Conservation (phyloP, 306 rosid genomes). For the Hippophae tibetana region DNA sequence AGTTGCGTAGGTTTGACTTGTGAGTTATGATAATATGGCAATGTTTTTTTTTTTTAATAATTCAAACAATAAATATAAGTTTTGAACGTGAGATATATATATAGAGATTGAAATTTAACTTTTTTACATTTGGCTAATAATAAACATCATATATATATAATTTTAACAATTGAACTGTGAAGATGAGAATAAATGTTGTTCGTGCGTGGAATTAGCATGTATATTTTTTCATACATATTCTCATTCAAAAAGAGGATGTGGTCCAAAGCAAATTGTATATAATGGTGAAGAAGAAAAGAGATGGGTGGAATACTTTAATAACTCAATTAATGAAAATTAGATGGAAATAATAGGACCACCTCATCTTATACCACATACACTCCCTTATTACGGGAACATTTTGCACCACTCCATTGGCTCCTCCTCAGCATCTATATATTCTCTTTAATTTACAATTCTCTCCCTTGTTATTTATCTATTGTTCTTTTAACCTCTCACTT, state of each 20-base stretch:
- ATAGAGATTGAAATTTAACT: no score
- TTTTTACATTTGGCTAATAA: no score
- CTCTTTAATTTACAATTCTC: not conserved
- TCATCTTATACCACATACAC: constrained; percentile 40
- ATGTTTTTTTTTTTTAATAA: no score
- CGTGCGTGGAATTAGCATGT: no score
- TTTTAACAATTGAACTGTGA: no score
- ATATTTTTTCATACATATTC: constrained; percentile 1
- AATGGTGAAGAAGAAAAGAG: not conserved
- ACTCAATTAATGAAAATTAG: constrained; percentile 58
- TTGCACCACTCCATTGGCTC: constrained; percentile 18
- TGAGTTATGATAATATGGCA: no score
- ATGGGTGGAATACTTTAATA: constrained; percentile 59
- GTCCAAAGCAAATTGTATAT: constrained; percentile 14
- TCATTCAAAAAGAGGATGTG: constrained; percentile 2
- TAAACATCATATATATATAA: no score
- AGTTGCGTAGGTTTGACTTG: no score
- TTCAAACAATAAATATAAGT: no score
- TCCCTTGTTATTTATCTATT: not conserved
- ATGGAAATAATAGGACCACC: constrained; percentile 71
- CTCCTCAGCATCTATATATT: constrained; percentile 21
- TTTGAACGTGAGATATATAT: no score
- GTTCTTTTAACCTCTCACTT: not conserved
- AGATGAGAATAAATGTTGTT: no score
- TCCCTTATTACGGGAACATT: constrained; percentile 54